Percentiles rank a stretch among this genome's conserved stretches.
Evolutionary conservation across 106 monocot species (phyloP).

Genomic region (Dendrobium huoshanense): DNA sequence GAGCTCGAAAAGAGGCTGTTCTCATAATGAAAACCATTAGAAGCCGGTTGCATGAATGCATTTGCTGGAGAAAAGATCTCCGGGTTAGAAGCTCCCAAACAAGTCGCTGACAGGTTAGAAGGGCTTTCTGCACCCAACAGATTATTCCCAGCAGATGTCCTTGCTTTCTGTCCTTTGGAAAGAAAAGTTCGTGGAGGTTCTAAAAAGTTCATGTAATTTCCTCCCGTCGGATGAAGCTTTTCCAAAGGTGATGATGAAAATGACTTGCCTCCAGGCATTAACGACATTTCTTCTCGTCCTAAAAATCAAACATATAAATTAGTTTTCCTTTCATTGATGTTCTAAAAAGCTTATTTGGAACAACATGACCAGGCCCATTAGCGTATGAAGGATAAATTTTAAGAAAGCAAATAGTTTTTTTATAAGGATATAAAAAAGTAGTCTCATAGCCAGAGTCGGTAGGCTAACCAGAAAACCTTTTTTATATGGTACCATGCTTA

Average conservation of each 20-base stretch:
- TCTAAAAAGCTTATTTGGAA: no score
- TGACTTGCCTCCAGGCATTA: constrained; percentile 38
- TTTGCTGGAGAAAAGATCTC: constrained; percentile 14
- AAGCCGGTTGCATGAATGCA: constrained; percentile 6
- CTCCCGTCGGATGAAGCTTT: constrained; percentile 19
- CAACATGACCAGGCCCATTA: not conserved
- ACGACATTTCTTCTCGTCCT: constrained; percentile 27
- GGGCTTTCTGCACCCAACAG: constrained; percentile 15
- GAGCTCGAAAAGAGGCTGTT: constrained; percentile 51
- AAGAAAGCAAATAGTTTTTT: not conserved
- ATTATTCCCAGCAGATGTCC: constrained; percentile 14
- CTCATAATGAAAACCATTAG: constrained; percentile 22
- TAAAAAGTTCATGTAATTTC: constrained; percentile 15
- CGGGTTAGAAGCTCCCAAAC: constrained; percentile 17
- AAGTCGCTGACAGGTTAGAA: constrained; percentile 1
- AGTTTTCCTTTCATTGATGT: no score
- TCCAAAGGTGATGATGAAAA: constrained; percentile 36
- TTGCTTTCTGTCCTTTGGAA: constrained; percentile 24
- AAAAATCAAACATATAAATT: not conserved
- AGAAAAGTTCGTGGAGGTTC: constrained; percentile 13
- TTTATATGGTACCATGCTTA: not conserved
- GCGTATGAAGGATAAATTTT: not conserved
- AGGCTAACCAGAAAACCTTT: not conserved
- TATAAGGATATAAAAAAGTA: not conserved
- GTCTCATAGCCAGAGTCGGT: not conserved